These are phyloP conservation scores for Heliamphora pulchella DNA, from an alignment of 179 eudicot species.

Conservation along the genomic window DNA sequence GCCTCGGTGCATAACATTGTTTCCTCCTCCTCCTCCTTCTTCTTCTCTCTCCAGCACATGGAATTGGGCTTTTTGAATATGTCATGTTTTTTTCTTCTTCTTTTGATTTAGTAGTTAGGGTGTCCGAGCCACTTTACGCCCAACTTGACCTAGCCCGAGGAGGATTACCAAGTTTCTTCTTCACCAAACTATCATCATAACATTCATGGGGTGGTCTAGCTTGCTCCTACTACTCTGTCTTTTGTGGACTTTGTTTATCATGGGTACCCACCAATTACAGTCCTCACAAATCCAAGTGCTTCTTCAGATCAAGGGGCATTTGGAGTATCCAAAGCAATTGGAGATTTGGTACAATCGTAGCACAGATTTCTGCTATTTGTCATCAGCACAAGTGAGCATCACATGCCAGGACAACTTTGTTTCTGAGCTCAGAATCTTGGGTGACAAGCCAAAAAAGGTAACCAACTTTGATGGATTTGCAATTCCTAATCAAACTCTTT, in stretches of 20 bases:
- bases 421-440: constrained; percentile 65
- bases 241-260: constrained; percentile 38
- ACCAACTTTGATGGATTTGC: constrained; percentile 47
- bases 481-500: constrained; percentile 49
- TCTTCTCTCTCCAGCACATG: no score
- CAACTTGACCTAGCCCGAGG: no score
- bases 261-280: constrained; percentile 43
- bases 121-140: no score
- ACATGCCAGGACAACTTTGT: constrained; percentile 63
- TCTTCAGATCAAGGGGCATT: constrained; percentile 63
- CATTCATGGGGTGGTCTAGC: constrained; percentile 28
- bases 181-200: no score
- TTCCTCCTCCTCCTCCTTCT: no score
- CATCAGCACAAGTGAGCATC: constrained; percentile 55
- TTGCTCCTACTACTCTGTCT: constrained; percentile 31
- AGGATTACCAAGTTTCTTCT: no score
- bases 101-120: no score
- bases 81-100: no score
- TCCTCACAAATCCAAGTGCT: constrained; percentile 66
- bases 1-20: no score
- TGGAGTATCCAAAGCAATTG: constrained; percentile 70
- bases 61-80: no score
- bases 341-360: constrained; percentile 46
- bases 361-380: constrained; percentile 40
- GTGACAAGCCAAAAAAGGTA: constrained; percentile 42